Conservation (phyloP, 305 asterid species). For the Fraxinus floribunda region DNA sequence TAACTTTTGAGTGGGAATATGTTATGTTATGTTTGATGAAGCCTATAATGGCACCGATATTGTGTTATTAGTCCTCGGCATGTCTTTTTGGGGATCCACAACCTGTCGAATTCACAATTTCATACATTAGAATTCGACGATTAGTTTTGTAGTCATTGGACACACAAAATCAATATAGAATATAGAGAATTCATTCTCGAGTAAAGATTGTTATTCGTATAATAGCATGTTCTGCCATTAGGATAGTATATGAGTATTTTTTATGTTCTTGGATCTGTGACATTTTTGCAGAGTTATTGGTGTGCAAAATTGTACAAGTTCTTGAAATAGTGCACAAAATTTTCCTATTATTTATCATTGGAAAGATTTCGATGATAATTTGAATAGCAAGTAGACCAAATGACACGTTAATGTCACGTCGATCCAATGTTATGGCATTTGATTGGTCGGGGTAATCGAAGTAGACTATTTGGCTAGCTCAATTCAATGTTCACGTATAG, state of each 20-base stretch:
- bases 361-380: not conserved
- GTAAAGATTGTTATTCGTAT: not conserved
- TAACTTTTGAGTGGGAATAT: not conserved
- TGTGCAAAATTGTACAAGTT: conserved; percentile 20
- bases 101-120: not conserved
- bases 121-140: not conserved
- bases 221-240: not conserved
- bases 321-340: conserved; percentile 10
- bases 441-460: not conserved
- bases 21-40: not conserved
- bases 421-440: not conserved
- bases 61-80: not conserved
- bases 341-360: not conserved
- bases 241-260: not conserved
- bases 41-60: not conserved
- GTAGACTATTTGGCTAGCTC: not conserved
- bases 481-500: not conserved
- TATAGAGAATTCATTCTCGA: not conserved
- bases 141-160: not conserved
- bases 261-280: conserved; percentile 7
- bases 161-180: not conserved
- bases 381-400: not conserved
- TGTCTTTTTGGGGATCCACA: not conserved
- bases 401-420: not conserved
- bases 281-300: conserved; percentile 43